These are phyloP conservation scores for Canavalia gladiata DNA, from an alignment of 306 rosid genomes.

Conservation along the genomic window DNA sequence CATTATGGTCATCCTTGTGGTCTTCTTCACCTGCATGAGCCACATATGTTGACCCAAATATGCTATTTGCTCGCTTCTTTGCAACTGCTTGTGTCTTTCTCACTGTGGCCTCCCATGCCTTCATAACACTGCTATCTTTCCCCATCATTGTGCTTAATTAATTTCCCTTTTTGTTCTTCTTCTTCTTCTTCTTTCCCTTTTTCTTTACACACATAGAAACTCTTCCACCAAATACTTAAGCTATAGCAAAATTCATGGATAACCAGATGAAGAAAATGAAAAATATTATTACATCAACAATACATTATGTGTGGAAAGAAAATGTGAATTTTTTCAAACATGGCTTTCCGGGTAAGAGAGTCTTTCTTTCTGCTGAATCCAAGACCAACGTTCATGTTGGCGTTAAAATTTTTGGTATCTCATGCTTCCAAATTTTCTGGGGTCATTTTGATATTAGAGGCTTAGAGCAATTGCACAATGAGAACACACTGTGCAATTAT, in stretches of 20 bases:
- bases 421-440: slow-evolving; percentile 31
- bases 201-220: background rate
- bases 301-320: background rate
- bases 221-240: background rate
- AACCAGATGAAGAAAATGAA: slow-evolving; percentile 25
- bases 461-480: background rate
- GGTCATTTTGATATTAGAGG: slow-evolving; percentile 32
- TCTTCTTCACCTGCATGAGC: slow-evolving; percentile 52
- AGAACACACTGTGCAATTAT: background rate
- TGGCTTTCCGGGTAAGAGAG: slow-evolving; percentile 18
- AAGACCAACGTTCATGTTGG: slow-evolving; percentile 49
- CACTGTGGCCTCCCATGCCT: slow-evolving; percentile 95
- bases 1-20: slow-evolving; percentile 42
- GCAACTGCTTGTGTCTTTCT: slow-evolving; percentile 87
- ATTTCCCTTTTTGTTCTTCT: background rate
- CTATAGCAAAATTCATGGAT: slow-evolving; percentile 27
- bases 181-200: background rate
- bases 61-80: slow-evolving; percentile 79
- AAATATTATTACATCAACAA: slow-evolving; percentile 18
- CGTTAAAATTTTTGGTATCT: slow-evolving; percentile 30
- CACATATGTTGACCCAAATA: slow-evolving; percentile 64
- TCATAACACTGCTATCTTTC: slow-evolving; percentile 75
- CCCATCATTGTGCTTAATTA: slow-evolving; percentile 55
- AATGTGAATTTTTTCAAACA: slow-evolving; percentile 6
- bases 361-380: slow-evolving; percentile 38